These are phyloP conservation scores for Monilinia polystroma DNA, from an alignment of 2,329 filamentous ascomycete genomes.

Conservation along the genomic window DNA sequence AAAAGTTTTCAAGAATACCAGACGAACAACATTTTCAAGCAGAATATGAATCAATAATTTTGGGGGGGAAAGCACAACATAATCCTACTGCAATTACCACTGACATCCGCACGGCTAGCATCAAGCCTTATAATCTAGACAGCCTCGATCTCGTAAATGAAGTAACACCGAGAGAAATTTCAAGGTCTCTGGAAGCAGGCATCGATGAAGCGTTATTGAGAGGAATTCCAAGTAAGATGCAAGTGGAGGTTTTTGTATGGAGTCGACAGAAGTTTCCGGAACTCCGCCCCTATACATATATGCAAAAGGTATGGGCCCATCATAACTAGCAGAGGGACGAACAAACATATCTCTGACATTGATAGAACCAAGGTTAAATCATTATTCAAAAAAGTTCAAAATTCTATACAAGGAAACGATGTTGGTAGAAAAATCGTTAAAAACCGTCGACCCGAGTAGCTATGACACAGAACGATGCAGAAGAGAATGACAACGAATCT, in stretches of 20 bases:
- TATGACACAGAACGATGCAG: not conserved
- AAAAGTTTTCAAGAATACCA: not conserved
- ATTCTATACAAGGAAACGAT: not conserved
- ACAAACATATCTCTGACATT: not conserved
- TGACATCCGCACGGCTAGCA: not conserved
- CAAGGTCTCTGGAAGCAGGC: not conserved
- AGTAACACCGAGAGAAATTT: not conserved
- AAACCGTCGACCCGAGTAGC: not conserved
- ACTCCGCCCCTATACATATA: not conserved
- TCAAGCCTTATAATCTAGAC: not conserved
- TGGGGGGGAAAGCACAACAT: not conserved
- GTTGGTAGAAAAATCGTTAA: slow-evolving; percentile 2
- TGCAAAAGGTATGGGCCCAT: not conserved
- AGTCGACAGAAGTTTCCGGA: no score
- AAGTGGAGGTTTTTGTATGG: not conserved
- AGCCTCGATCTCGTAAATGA: not conserved
- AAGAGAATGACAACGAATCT: not conserved
- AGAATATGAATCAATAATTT: not conserved
- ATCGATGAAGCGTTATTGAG: not conserved
- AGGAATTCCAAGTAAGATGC: not conserved
- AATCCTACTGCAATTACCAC: not conserved
- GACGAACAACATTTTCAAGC: not conserved
- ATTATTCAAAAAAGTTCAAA: not conserved
- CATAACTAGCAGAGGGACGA: not conserved
- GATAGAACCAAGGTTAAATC: not conserved